Evolutionary conservation across 1,284 basidiomycete species (phyloP), one percentile per base, ranked within the genome.

Genomic region (Marasmius sp.): DNA sequence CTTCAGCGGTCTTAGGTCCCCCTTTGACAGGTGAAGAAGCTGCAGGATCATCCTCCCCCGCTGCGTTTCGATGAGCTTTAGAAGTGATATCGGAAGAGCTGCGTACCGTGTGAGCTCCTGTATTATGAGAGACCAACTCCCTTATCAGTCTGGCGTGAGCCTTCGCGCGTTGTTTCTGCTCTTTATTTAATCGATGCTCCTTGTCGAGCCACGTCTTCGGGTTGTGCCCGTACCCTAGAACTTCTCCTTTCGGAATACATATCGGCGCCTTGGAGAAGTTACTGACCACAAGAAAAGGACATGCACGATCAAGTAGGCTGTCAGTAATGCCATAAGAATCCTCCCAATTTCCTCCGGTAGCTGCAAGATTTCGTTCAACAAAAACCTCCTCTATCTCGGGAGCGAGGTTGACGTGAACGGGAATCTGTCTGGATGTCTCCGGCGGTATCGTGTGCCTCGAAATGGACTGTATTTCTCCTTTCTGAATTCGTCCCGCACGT

Each of bases 1-100:
- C 56, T 60, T 71, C 69, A 6, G 64, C 56, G 1, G 68, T 69
- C 43, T 69, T 69, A 1, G 70, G 69, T 36, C 69, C 69, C 38
- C 69, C 61, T n/a, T 62, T 49, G 4, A 62, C 10, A 0, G 61
- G 61, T 27, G 3, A 34, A 33, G 16, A 8, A 8, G 61, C 1
- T 4, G 38, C 12, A 0, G 58, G 58, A 37, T 62, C 61, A 36
- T 62, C 51, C 4, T 36, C 43, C 1, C 48, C 61, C 0, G 12
- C 37, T 0, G 48, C 45, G 18, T 62, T 62, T 1, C 59, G 47
- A 14, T 63, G 60, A 1, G 65, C 65, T 22, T 67, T 66, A 0
- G 66, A 67, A 1, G 59, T 37, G 11, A 66, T 60, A 0, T 53
- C 33, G 5, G 61, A 39, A 9, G 52, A 16, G 22, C 49, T 47